A percentile compares a stretch with the other conserved stretches of the same genome.
Conservation (phyloP, 2,329 filamentous ascomycete species). For the Sporothrix curviconia region DNA sequence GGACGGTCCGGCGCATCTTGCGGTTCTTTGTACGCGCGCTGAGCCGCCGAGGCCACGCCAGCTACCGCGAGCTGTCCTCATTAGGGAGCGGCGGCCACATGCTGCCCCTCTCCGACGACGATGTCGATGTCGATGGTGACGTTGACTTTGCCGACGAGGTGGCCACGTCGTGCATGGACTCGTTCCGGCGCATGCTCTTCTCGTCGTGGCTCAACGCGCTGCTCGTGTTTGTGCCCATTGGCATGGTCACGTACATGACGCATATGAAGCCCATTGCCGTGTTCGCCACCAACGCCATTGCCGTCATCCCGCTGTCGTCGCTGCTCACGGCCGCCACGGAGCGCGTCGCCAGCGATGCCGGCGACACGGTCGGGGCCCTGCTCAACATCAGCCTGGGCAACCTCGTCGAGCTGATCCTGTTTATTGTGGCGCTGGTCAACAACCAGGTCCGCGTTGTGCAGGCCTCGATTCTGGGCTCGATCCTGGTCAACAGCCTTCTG, state of each 20-base stretch:
- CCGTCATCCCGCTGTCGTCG: slow-evolving; percentile 68
- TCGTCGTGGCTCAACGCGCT: slow-evolving; percentile 73
- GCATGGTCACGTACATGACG: slow-evolving; percentile 55
- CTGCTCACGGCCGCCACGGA: slow-evolving; percentile 68
- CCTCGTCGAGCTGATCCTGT: slow-evolving; percentile 72
- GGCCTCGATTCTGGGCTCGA: slow-evolving; percentile 92
- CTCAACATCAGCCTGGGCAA: slow-evolving; percentile 58
- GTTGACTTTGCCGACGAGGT: background rate
- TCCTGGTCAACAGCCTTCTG: slow-evolving; percentile 87
- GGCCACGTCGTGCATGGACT: background rate
- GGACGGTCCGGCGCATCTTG: background rate
- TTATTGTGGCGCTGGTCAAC: slow-evolving; percentile 65
- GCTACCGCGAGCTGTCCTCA: slow-evolving; percentile 8
- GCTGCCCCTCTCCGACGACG: background rate
- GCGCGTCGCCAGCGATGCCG: background rate
- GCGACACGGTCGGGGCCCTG: slow-evolving; percentile 17
- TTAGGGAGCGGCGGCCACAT: background rate
- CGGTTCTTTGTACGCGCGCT: slow-evolving; percentile 5
- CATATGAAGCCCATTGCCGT: slow-evolving; percentile 53
- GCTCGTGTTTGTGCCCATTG: slow-evolving; percentile 72
- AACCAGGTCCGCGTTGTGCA: slow-evolving; percentile 94
- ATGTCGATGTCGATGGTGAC: background rate
- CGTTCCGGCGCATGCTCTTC: slow-evolving; percentile 44
- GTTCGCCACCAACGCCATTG: slow-evolving; percentile 68
- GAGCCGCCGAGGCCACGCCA: background rate